Conservation (phyloP, 495 filamentous ascomycete species). For the Aspergillus bertholletiae region DNA sequence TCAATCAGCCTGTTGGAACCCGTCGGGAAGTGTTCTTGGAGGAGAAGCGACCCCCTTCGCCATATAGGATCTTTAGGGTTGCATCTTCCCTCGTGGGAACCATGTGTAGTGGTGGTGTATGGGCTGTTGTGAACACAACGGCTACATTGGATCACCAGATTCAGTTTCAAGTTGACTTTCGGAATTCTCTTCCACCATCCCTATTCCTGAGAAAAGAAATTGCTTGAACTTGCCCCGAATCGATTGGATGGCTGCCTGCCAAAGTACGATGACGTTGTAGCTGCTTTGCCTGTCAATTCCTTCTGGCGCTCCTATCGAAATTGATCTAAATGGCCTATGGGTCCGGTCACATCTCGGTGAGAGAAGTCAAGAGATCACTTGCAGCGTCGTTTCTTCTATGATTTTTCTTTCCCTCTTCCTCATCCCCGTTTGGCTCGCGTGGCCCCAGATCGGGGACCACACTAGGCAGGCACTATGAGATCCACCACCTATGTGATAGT, state of each 20-base stretch:
- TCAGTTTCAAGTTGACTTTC: neutral
- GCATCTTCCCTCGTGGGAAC: conserved; percentile 15
- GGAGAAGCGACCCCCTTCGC: no score
- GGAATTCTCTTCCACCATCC: neutral
- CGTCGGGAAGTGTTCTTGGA: neutral
- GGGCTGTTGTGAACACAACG: neutral
- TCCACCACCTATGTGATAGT: conserved; percentile 4
- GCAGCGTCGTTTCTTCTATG: conserved; percentile 19
- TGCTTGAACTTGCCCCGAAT: neutral
- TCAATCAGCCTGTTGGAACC: neutral
- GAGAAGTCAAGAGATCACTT: conserved; percentile 20
- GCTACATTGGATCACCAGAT: neutral
- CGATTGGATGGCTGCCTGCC: conserved; percentile 11
- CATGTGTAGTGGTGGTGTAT: conserved; percentile 1
- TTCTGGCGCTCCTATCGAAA: neutral
- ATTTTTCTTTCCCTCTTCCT: conserved; percentile 15
- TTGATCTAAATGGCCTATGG: no score
- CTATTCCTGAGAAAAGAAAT: neutral
- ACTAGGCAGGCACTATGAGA: conserved; percentile 23
- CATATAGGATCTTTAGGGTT: conserved; percentile 7
- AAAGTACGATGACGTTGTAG: conserved; percentile 27
- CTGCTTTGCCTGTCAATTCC: neutral
- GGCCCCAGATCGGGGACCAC: conserved; percentile 21
- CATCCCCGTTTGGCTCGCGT: conserved; percentile 18
- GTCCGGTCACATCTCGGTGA: no score